Percentiles rank a stretch among this genome's conserved stretches.
Evolutionary conservation across 2,329 filamentous ascomycete species (phyloP).

Genomic region (Stagonosporopsis cucurbitacearum): DNA sequence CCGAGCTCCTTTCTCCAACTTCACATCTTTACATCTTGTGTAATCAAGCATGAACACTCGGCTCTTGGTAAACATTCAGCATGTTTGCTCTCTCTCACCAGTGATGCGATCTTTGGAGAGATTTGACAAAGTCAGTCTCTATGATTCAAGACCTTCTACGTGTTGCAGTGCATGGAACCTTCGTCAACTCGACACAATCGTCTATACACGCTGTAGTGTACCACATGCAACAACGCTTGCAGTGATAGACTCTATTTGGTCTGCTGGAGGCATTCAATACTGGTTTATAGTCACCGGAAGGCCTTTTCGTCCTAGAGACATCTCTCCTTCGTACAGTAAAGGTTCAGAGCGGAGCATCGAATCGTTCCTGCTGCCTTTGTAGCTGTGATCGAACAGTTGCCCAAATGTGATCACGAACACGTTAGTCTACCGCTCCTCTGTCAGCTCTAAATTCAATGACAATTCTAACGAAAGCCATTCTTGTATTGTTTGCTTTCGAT

Average conservation of each 20-base stretch:
- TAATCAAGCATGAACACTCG: neutral
- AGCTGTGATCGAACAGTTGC: neutral
- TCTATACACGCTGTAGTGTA: too few relatives aligned
- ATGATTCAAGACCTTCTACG: neutral
- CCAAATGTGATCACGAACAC: neutral
- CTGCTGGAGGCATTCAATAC: too few relatives aligned
- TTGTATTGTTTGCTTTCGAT: neutral
- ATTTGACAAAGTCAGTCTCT: neutral
- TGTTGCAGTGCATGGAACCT: neutral
- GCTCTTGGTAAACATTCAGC: too few relatives aligned
- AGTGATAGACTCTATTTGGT: too few relatives aligned
- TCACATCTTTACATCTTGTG: conserved; percentile 13
- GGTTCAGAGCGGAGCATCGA: neutral
- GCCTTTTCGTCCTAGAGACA: too few relatives aligned
- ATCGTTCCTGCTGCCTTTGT: neutral
- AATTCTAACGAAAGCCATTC: too few relatives aligned
- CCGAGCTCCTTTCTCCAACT: conserved; percentile 12
- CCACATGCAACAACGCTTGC: neutral
- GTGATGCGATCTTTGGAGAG: neutral
- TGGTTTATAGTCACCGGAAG: neutral
- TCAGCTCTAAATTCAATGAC: neutral
- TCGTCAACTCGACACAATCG: neutral
- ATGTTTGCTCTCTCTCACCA: too few relatives aligned
- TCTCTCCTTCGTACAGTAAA: too few relatives aligned
- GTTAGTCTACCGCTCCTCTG: neutral